Evolutionary conservation across 805 yeast species (phyloP), one percentile per base, ranked within the genome.

Genomic region (Yarrowia sp.): DNA sequence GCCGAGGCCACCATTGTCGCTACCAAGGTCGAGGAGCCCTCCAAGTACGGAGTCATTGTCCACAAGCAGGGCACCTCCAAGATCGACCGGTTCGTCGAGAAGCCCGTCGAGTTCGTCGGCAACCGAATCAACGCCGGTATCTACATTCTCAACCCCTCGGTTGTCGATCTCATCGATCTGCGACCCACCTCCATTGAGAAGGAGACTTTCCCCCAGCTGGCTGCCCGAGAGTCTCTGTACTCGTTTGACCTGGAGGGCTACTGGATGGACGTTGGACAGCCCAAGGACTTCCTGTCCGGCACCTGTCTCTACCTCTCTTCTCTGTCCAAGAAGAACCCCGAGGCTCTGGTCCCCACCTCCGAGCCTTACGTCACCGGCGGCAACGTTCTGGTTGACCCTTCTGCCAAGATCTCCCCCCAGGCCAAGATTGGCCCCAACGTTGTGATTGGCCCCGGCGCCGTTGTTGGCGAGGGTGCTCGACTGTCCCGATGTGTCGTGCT

Each of bases 211-310:
- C 99, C 99, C 76, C 82, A 84, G 76, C 86, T 95, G 76, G 98
- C 96, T 73, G 96, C 91, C 82, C 83, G 89, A 78, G 92, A 89
- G 78, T 85, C 89, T 70, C 86, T 95, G 76, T 95, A 88, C 86
- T 93, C 98, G 67, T 95, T 91, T 77, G 99, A 95, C 81, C 87
- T 95, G 78, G 98, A 95, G 85, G 98, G 99, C 73, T 95, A 88
- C 91, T 95, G 99, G 99, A 95, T 95, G 99, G 99, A 95, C 81
- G 98, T 95, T 74, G 99, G 99, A 81, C 99, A 95, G 85, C 99
- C 99, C 86, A 95, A 94, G 87, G 99, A 95, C 83, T 95, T 92
- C 88, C 83, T 95, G 73, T 88, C 97, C 70, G 99, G 99, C 81
- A 91, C 98, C 76, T 87, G 92, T 74, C 84, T 94, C 72, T 95